Conservation (phyloP, 2,329 filamentous ascomycete genomes). For the Talaromyces rugulosus region DNA sequence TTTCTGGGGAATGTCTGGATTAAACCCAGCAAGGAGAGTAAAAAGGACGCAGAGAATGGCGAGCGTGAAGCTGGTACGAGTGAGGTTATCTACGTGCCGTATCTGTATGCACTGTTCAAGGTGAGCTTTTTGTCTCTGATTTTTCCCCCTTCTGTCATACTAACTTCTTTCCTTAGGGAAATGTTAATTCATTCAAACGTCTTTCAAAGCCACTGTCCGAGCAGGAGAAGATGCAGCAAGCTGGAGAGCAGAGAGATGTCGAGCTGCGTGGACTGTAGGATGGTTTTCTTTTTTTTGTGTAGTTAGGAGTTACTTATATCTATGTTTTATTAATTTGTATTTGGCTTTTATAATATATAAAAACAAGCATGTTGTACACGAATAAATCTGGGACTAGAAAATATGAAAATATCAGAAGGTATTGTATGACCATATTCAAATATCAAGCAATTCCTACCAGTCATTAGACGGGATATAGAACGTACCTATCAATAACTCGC, state of each 20-base stretch:
- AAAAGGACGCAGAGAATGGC: constrained; percentile 7
- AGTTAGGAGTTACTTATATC: not conserved
- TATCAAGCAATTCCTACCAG: not conserved
- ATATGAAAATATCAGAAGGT: not conserved
- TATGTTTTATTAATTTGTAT: not conserved
- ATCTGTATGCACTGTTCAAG: constrained; percentile 28
- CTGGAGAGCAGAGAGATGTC: not conserved
- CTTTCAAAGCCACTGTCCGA: not conserved
- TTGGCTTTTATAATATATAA: not conserved
- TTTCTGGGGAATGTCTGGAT: constrained; percentile 53
- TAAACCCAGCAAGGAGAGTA: constrained; percentile 21
- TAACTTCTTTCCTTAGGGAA: constrained; percentile 17
- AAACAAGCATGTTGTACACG: not conserved
- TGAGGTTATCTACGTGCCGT: constrained; percentile 29
- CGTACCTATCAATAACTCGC: too few species aligned
- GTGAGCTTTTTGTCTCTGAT: constrained; percentile 14
- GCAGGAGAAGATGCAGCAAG: not conserved
- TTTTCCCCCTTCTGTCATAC: not conserved
- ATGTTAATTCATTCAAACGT: constrained; percentile 20
- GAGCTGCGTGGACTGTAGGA: not conserved
- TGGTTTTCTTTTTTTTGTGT: not conserved
- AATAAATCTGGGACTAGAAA: not conserved
- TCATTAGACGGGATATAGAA: not conserved
- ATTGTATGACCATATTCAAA: not conserved
- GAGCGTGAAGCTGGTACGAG: constrained; percentile 13